These are phyloP conservation scores for Simplicillium aogashimaense DNA, from an alignment of 2,329 filamentous ascomycete species.

Conservation along the genomic window DNA sequence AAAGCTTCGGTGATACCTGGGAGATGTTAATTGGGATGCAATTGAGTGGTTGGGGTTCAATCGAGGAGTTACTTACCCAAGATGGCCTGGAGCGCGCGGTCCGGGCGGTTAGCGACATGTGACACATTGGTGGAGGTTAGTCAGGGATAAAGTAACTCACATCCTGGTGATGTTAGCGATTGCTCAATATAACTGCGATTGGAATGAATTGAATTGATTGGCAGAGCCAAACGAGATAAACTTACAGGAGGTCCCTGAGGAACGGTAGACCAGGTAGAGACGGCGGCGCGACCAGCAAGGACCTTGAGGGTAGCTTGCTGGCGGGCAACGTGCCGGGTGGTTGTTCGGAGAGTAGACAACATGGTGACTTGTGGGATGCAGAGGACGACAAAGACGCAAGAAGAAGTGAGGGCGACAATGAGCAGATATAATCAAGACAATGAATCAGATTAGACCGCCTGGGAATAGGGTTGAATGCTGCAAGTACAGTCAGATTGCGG, in stretches of 20 bases:
- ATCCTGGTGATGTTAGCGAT: slow-evolving; percentile 18
- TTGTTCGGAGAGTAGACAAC: slow-evolving; percentile 46
- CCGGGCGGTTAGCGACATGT: slow-evolving; percentile 4
- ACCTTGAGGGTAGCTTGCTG: slow-evolving; percentile 29
- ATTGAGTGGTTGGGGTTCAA: slow-evolving; percentile 3
- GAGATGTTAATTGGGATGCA: slow-evolving; percentile 2
- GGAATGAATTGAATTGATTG: background rate
- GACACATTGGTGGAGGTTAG: slow-evolving; percentile 10
- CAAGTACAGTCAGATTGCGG: background rate
- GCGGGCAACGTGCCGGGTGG: slow-evolving; percentile 37
- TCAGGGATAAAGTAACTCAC: slow-evolving; percentile 21
- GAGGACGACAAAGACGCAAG: slow-evolving; percentile 1
- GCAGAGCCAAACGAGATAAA: slow-evolving; percentile 14
- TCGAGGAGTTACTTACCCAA: slow-evolving; percentile 45
- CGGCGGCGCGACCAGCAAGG: slow-evolving; percentile 41
- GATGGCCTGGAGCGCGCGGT: slow-evolving; percentile 50
- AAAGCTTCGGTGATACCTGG: slow-evolving; percentile 92
- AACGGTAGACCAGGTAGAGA: slow-evolving; percentile 83
- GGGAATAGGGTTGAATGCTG: background rate
- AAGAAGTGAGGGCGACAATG: background rate
- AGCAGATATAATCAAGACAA: background rate
- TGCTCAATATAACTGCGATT: slow-evolving; percentile 6
- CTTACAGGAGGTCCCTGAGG: slow-evolving; percentile 89
- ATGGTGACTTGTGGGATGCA: slow-evolving; percentile 27
- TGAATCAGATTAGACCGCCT: background rate